These are phyloP conservation scores for Podospora comata DNA, from an alignment of 495 filamentous ascomycete genomes.

Conservation along the genomic window DNA sequence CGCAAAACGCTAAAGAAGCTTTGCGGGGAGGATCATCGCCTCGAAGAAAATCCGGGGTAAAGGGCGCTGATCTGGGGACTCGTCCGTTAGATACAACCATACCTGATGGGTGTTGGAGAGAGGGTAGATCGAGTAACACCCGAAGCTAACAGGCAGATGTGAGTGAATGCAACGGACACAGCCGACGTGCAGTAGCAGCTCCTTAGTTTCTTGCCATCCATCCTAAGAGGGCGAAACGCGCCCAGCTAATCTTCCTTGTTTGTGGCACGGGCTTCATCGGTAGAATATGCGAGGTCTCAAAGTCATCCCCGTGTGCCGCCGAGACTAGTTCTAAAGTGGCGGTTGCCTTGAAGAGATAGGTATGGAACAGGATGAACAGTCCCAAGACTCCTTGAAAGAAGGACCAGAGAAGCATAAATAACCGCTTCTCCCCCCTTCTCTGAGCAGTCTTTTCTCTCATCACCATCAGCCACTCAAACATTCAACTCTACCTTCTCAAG, in stretches of 20 bases:
- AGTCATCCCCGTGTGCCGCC: no score
- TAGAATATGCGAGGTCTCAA: no score
- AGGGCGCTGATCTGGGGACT: slow-evolving; percentile 3
- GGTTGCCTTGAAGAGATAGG: no score
- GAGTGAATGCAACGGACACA: background rate
- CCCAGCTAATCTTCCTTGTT: background rate
- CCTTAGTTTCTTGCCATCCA: background rate
- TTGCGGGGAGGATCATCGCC: background rate
- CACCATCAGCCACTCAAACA: slow-evolving; percentile 5
- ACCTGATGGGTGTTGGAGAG: no score
- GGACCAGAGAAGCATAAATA: slow-evolving; percentile 13
- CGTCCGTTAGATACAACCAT: background rate
- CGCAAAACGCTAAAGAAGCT: slow-evolving; percentile 6
- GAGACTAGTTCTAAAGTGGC: background rate
- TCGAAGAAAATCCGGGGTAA: slow-evolving; percentile 17
- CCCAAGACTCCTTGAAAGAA: background rate
- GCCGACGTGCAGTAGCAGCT: background rate
- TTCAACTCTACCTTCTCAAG: background rate
- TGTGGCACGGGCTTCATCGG: no score
- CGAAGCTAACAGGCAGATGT: slow-evolving; percentile 1
- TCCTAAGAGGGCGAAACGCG: background rate
- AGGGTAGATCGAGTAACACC: background rate
- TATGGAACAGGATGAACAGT: background rate
- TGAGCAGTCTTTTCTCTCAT: background rate
- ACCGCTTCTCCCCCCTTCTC: background rate